These are phyloP conservation scores for Mortierella sp. DNA, from an alignment of 371 early-diverging fungal genomes.

Conservation along the genomic window DNA sequence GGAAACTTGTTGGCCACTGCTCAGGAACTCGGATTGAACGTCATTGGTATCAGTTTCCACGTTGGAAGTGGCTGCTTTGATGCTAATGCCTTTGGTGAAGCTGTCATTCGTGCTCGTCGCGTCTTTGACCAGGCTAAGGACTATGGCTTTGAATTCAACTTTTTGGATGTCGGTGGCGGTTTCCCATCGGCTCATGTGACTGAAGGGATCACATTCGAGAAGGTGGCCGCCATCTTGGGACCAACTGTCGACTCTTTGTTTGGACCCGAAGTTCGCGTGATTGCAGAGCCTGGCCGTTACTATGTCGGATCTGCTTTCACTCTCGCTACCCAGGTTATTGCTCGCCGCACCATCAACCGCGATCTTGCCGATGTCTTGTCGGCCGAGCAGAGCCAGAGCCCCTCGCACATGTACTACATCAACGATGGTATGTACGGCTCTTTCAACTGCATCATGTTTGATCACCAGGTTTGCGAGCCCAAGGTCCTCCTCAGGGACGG, in stretches of 20 bases:
- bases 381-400: slow-evolving; percentile 53
- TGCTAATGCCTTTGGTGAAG: slow-evolving; percentile 92
- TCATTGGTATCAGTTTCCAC: slow-evolving; percentile 95
- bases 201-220: slow-evolving; percentile 82
- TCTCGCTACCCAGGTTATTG: slow-evolving; percentile 91
- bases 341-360: slow-evolving; percentile 81
- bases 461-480: slow-evolving; percentile 89
- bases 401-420: slow-evolving; percentile 94
- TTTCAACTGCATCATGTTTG: slow-evolving; percentile 98
- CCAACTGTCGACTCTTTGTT: slow-evolving; percentile 86
- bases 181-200: slow-evolving; percentile 92
- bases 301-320: slow-evolving; percentile 95
- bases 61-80: slow-evolving; percentile 96
- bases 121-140: slow-evolving; percentile 89
- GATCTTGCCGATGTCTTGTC: slow-evolving; percentile 34
- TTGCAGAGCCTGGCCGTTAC: slow-evolving; percentile 98
- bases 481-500: slow-evolving; percentile 70
- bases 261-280: slow-evolving; percentile 86
- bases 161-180: slow-evolving; percentile 98
- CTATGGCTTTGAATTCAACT: slow-evolving; percentile 80
- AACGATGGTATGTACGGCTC: slow-evolving; percentile 98
- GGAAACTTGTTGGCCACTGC: slow-evolving; percentile 80
- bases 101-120: slow-evolving; percentile 84
- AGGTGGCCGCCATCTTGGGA: slow-evolving; percentile 86
- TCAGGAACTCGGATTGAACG: slow-evolving; percentile 82